Percentiles rank a stretch among this genome's conserved stretches.
Evolutionary conservation across 805 yeast genomes (phyloP).

Genomic region (Komagataella ulmi): DNA sequence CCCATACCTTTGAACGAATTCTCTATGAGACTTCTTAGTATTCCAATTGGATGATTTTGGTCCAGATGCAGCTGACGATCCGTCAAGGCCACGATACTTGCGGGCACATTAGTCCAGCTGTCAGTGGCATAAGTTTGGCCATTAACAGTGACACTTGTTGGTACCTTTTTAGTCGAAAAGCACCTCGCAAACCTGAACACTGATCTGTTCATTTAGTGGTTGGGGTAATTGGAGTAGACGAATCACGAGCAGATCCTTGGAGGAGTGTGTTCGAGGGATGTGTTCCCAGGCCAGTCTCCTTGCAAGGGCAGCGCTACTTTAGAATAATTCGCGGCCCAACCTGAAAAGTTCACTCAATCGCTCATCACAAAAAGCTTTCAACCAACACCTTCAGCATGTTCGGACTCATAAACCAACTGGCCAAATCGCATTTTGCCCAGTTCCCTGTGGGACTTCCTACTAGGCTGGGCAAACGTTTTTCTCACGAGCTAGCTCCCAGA

Average conservation of each 20-base stretch:
- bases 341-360: neutral
- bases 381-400: neutral
- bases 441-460: neutral
- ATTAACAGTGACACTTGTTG: constrained; percentile 25
- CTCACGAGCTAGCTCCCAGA: constrained; percentile 70
- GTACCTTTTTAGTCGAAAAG: neutral
- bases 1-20: constrained; percentile 50
- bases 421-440: neutral
- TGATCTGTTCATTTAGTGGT: constrained; percentile 1
- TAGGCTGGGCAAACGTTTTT: constrained; percentile 23
- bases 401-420: neutral
- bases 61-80: constrained; percentile 64
- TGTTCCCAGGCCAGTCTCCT: neutral
- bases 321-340: neutral
- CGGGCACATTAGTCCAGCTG: constrained; percentile 79
- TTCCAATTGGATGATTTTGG: constrained; percentile 81
- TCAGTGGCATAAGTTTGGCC: constrained; percentile 47
- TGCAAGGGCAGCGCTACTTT: neutral
- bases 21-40: constrained; percentile 64
- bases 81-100: constrained; percentile 52
- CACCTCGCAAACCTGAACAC: neutral
- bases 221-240: neutral
- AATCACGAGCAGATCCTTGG: neutral
- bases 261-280: neutral
- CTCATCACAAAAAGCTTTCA: neutral